A percentile compares a stretch with the other conserved stretches of the same genome.
Evolutionary conservation across 2,329 filamentous ascomycete genomes (phyloP).

Genomic region (Tolypocladium guangdongense): DNA sequence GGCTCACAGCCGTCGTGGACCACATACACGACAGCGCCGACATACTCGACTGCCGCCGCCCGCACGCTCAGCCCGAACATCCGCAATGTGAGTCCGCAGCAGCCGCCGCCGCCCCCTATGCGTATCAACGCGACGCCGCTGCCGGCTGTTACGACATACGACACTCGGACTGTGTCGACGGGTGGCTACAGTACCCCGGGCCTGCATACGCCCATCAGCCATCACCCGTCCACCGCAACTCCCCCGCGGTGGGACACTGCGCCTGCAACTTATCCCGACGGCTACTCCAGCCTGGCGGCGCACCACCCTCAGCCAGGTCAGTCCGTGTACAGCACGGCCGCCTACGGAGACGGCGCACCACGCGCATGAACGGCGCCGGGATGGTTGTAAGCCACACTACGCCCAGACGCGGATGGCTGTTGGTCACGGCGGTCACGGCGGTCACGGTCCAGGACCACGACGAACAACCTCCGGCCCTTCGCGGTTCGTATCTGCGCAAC

Average conservation of each 20-base stretch:
- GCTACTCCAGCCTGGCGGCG: constrained; percentile 25
- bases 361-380: constrained; percentile 23
- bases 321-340: constrained; percentile 29
- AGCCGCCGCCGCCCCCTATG: constrained; percentile 19
- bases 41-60: constrained; percentile 20
- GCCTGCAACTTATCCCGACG: constrained; percentile 25
- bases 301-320: constrained; percentile 21
- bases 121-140: constrained; percentile 26
- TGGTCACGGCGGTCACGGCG: not conserved
- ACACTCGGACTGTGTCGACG: constrained; percentile 19
- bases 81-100: constrained; percentile 23
- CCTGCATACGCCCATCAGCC: constrained; percentile 27
- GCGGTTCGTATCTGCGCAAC: not conserved
- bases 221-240: constrained; percentile 25
- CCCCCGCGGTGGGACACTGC: constrained; percentile 30
- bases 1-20: constrained; percentile 38
- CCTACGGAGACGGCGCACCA: constrained; percentile 31
- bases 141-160: constrained; percentile 29
- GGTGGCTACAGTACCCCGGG: constrained; percentile 28
- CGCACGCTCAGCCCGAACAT: constrained; percentile 32
- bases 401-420: not conserved
- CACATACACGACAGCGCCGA: constrained; percentile 26
- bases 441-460: not conserved
- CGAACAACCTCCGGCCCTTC: not conserved
- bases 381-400: not conserved